phyloP scores from a whole-genome alignment of 2,329 filamentous ascomycete species.

The Aspergillus pseudonomiae region DNA sequence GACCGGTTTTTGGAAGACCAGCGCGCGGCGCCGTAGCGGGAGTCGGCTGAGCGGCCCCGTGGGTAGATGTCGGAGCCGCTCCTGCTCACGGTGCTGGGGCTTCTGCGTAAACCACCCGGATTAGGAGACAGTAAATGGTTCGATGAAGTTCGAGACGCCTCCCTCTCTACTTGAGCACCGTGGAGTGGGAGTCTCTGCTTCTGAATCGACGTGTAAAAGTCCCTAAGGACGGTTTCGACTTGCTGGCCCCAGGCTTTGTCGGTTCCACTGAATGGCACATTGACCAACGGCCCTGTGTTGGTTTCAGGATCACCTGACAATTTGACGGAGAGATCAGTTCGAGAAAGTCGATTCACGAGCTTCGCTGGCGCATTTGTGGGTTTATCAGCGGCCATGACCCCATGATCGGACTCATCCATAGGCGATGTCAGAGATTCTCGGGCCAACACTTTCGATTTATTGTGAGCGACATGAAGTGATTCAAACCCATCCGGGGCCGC shows the following conservation, averaged over 20 bases:
- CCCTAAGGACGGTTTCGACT: conserved; percentile 86
- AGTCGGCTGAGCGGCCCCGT: conserved; percentile 72
- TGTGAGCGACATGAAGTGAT: conserved; percentile 39
- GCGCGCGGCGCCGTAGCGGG: conserved; percentile 64
- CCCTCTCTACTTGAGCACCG: conserved; percentile 60
- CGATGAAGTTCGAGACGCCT: conserved; percentile 42
- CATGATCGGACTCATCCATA: conserved; percentile 21
- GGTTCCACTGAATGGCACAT: conserved; percentile 72
- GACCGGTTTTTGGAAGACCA: conserved; percentile 89
- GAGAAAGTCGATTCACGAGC: conserved; percentile 28
- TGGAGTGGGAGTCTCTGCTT: conserved; percentile 85
- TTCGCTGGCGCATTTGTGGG: conserved; percentile 23
- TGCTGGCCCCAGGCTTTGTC: conserved; percentile 84
- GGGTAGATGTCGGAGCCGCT: conserved; percentile 77
- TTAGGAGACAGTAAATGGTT: conserved; percentile 72
- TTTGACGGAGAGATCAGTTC: conserved; percentile 31
- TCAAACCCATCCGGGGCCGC: conserved; percentile 70
- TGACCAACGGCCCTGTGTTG: conserved; percentile 70
- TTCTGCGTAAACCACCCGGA: conserved; percentile 73
- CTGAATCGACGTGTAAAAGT: conserved; percentile 87
- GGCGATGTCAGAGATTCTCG: conserved; percentile 43
- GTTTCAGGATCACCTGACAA: conserved; percentile 34
- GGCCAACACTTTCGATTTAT: conserved; percentile 33
- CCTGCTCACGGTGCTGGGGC: conserved; percentile 89
- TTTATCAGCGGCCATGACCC: conserved; percentile 23